phyloP scores from a whole-genome alignment of 1,139 yeast genomes.

The Yamadazyma atmosphaerica region DNA sequence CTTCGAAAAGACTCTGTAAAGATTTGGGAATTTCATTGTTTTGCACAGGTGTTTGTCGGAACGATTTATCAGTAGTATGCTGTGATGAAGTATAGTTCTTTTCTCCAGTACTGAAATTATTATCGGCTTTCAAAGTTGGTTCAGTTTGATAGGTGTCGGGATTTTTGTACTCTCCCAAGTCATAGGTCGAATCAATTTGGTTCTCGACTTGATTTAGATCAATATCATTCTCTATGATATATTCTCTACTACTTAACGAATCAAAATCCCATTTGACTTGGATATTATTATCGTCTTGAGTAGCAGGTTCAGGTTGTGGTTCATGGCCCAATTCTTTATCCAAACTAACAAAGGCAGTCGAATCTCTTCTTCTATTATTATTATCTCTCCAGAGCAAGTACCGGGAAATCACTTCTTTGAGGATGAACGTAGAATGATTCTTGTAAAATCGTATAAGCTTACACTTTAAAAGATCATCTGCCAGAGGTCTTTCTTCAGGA shows the following conservation, averaged over 20 bases:
- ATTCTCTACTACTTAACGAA: conserved; percentile 70
- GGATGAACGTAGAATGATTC: conserved; percentile 54
- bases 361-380: conserved; percentile 50
- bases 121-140: conserved; percentile 28
- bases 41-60: conserved; percentile 9
- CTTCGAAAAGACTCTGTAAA: conserved; percentile 68
- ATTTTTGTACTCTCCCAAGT: conserved; percentile 29
- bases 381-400: conserved; percentile 80
- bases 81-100: conserved; percentile 6
- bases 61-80: conserved; percentile 8
- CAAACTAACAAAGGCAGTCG: conserved; percentile 33
- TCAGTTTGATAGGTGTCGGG: conserved; percentile 27
- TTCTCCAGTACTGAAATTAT: conserved; percentile 5
- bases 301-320: conserved; percentile 16
- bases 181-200: conserved; percentile 36
- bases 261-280: conserved; percentile 90
- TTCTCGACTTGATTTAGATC: conserved; percentile 50
- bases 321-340: conserved; percentile 29
- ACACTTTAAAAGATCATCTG: conserved; percentile 78
- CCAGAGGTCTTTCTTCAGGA: conserved; percentile 83
- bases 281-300: conserved; percentile 32
- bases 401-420: conserved; percentile 78
- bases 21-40: conserved; percentile 66
- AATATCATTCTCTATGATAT: conserved; percentile 66
- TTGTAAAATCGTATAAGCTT: conserved; percentile 67